Evolutionary conservation across 169 alveolate genomes (phyloP), one percentile per base, ranked within the genome.

Genomic region (Cryptosporidium ryanae): DNA sequence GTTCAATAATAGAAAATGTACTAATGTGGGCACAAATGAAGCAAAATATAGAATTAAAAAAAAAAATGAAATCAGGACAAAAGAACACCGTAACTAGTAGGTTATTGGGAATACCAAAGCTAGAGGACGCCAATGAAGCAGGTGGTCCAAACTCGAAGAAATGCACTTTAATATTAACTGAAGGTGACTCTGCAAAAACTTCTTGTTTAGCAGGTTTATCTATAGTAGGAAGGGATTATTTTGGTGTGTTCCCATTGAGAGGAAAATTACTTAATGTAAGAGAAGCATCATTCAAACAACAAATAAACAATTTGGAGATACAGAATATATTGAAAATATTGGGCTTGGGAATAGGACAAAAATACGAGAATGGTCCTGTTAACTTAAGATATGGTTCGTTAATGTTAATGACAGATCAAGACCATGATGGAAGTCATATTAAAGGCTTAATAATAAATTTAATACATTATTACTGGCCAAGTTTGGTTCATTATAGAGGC

Each of bases 361-460:
- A 94, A 82, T 92, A 94, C 67, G 95, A 95, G 66, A 92, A 93
- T 27, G 98, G 95, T 90, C 84, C 96, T 7, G 94, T 94, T 61
- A 96, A 96, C 38, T 94, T 98, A 49, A 93, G 99, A 57, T 99
- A 99, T 90, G 99, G 99, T 2, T 94, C 98, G 6, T 89, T 99
- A 43, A 97, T 98, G 99, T 96, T 99, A 46, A 99, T 98, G 99
- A 97, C 99, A 2, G 99, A 98, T 94, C 98, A 97, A 92, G 99
- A 98, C 91, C 97, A 94, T 81, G 99, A 98, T 90, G 99, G 99
- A 0, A 96, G 99, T 17, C 99, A 98, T 90, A 98, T 98, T 82
- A 98, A 98, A 93, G 99, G 99, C 18, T 95, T 98, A 66, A 93
- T 98, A 59, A 98, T 99, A 52, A 99, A 99, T 93, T 94, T 99